phyloP scores from a whole-genome alignment of 306 rosid species.

The Canavalia gladiata region DNA sequence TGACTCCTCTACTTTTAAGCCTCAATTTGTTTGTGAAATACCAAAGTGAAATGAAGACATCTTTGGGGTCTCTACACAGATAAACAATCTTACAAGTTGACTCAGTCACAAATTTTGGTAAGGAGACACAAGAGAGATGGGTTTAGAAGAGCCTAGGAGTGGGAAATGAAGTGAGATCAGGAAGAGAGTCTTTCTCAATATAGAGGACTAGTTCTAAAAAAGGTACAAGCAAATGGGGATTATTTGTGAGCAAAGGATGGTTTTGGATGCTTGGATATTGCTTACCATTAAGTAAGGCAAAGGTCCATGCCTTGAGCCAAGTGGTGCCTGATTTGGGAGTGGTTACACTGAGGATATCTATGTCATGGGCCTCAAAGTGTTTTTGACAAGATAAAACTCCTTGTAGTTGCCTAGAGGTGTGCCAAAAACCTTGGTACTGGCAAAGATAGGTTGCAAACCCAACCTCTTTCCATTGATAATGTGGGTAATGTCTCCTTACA shows the following conservation, averaged over 20 bases:
- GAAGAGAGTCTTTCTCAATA: neutral
- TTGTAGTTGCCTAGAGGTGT: constrained; percentile 5
- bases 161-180: neutral
- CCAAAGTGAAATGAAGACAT: constrained; percentile 24
- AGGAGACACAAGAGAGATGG: constrained; percentile 1
- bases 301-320: constrained; percentile 41
- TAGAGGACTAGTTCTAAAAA: constrained; percentile 8
- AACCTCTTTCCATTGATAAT: constrained; percentile 4
- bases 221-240: constrained; percentile 16
- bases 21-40: constrained; percentile 16
- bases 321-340: constrained; percentile 41
- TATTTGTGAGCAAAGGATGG: constrained; percentile 39
- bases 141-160: constrained; percentile 40
- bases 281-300: constrained; percentile 20
- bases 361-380: constrained; percentile 13
- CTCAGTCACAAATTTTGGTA: neutral
- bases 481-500: neutral
- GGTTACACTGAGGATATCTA: neutral
- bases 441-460: neutral
- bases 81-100: constrained; percentile 26
- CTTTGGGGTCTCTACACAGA: constrained; percentile 35
- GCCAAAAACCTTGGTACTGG: constrained; percentile 37
- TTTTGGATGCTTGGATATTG: neutral
- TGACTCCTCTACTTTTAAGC: neutral
- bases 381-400: constrained; percentile 26